Evolutionary conservation across 1,139 yeast species (phyloP).

Genomic region (Protomyces pachydermus): DNA sequence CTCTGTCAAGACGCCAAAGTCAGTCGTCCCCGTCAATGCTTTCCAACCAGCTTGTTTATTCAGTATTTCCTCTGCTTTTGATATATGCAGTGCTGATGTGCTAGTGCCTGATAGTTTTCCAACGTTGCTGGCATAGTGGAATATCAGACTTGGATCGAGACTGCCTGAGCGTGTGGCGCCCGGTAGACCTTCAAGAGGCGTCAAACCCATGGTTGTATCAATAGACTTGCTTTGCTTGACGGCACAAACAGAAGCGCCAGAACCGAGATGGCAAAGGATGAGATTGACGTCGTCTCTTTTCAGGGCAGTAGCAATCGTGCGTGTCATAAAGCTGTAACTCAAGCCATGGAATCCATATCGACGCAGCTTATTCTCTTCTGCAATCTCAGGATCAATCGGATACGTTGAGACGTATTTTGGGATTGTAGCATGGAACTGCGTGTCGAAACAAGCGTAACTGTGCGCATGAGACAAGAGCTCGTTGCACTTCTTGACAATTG

Average conservation of each 20-base stretch:
- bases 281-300: constrained; percentile 25
- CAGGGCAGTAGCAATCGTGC: constrained; percentile 23
- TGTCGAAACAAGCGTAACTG: constrained; percentile 33
- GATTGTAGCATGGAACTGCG: constrained; percentile 32
- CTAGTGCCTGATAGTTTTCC: constrained; percentile 31
- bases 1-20: constrained; percentile 32
- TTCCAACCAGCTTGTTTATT: constrained; percentile 33
- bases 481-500: constrained; percentile 32
- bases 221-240: constrained; percentile 30
- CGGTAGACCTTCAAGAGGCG: constrained; percentile 34
- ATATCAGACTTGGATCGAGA: constrained; percentile 32
- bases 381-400: constrained; percentile 31
- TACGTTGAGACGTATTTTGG: constrained; percentile 31
- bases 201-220: constrained; percentile 33
- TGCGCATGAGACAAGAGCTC: constrained; percentile 22
- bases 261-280: constrained; percentile 33
- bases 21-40: constrained; percentile 33
- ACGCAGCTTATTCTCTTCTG: constrained; percentile 30
- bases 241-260: constrained; percentile 34
- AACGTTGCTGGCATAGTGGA: constrained; percentile 32
- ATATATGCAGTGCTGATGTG: constrained; percentile 31
- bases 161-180: constrained; percentile 34
- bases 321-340: constrained; percentile 31
- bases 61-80: constrained; percentile 32
- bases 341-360: constrained; percentile 33